Evolutionary conservation across 495 filamentous ascomycete species (phyloP), one percentile per base, ranked within the genome.

Genomic region (Schizothecium vesticola): DNA sequence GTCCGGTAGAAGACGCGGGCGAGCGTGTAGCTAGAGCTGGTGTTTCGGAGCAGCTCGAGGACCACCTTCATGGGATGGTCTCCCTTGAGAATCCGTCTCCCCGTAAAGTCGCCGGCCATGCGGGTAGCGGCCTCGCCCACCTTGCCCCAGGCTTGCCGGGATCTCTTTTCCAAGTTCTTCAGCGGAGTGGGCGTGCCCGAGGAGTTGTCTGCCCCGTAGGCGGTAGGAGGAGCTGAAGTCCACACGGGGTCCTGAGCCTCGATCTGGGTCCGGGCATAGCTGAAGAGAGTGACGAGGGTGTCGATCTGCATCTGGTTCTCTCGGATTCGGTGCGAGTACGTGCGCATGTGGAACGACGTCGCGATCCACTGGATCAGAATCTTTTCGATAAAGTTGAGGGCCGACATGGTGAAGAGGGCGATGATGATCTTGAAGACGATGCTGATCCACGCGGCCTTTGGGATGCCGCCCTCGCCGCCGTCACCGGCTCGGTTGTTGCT

Each of bases 351-450:
- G 77, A 99, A 97, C 72, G 88, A 92, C 71, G 93, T 91, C 21
- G 94, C 94, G 74, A 99, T 97, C 75, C 97, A 87, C 74, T 97
- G 93, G 67, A 97, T 94, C 70, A 97, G 86, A 67, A 99, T 91
- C 82, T 97, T 99, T 76, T 97, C 93, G 59, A 90, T 83, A 61
- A 95, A 87, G 77, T 99, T 97, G 63, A 97, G 80, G 33, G 87
- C 83, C 0, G 89, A 87, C 68, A 90, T 87, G 29, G 96, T 89
- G 74, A 99, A 94, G 64, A 93, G 74, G 21, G 91, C 84, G 9
- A 96, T 85, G 69, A 99, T 89, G 72, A 99, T 86, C 72, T 96
- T 97, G 83, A 96, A 93, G 67, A 93, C 85, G 13, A 88, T 86
- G 56, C 77, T 83, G 74, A 97, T 89, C 94, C 94, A 97, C 31